These are phyloP conservation scores for Amoebophrya sp. DNA, from an alignment of 169 alveolate species.

Conservation along the genomic window DNA sequence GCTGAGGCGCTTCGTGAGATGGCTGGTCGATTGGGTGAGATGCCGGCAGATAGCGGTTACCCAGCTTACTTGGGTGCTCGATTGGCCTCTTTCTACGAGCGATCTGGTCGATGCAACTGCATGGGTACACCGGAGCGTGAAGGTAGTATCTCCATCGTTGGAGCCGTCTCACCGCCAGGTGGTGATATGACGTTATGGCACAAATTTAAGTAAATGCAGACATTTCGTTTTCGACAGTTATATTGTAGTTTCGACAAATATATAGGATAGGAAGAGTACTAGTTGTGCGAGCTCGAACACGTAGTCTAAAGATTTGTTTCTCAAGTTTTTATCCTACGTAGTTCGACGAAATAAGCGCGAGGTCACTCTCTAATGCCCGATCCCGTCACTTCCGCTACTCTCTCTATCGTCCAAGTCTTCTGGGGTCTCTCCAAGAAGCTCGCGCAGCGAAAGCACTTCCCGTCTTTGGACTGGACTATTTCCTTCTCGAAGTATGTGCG, in stretches of 20 bases:
- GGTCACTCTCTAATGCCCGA: constrained; percentile 70
- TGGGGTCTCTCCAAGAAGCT: constrained; percentile 97
- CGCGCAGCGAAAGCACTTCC: constrained; percentile 98
- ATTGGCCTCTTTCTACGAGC: constrained; percentile 96
- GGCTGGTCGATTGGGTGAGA: constrained; percentile 98
- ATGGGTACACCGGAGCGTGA: constrained; percentile 95
- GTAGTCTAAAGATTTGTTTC: not conserved
- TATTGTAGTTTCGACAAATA: no score
- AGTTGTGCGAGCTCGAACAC: not conserved
- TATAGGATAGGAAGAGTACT: no score
- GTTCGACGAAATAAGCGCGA: not conserved
- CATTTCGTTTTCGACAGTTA: no score
- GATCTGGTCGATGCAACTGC: constrained; percentile 89
- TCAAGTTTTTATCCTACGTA: not conserved
- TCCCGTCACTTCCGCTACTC: constrained; percentile 96
- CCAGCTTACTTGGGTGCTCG: constrained; percentile 99
- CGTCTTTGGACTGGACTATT: constrained; percentile 94
- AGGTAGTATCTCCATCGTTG: constrained; percentile 97
- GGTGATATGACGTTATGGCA: constrained; percentile 55
- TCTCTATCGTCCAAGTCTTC: constrained; percentile 93
- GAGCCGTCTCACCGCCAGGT: constrained; percentile 99
- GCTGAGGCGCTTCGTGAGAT: constrained; percentile 99
- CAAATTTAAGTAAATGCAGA: not conserved
- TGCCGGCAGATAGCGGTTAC: constrained; percentile 99
- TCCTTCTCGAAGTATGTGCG: constrained; percentile 85